Evolutionary conservation across 139 green algal species (phyloP), one percentile per base, ranked within the genome.

Genomic region (Chlamydomonas schloesseri): DNA sequence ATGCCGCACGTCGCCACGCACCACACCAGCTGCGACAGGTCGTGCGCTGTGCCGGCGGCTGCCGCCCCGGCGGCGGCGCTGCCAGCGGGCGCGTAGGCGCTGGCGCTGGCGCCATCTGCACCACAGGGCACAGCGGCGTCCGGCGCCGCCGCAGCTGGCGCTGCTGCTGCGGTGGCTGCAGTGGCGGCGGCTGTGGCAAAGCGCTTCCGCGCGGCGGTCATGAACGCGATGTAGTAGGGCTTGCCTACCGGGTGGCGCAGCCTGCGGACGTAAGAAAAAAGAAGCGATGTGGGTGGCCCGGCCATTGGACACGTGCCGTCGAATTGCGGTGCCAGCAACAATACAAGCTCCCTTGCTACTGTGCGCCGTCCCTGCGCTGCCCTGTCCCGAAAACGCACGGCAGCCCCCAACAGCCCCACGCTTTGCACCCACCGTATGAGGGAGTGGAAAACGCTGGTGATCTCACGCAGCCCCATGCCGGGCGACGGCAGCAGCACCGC

Each of bases 11-110:
- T 34, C 2, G 81, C 69, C 5, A 76, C 69, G 34, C 46, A 34
- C 68, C 69, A 87, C 0, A 79, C 6, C 34, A 87, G 70, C 69
- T 50, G 53, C n/a, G 81, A 23, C 81, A 87, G n/a, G 81, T 79
- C 81, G 2, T 72, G 69, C 6, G 53, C 81, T 10, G 11, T 73
- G 68, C 72, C 81, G 68, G 69, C 31, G 58, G 73, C 60, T 2
- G 24, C 60, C 18, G 24, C 60, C 3, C 9, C 60, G 20, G 14
- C 58, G 21, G 58, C n/a, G n/a, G n/a, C n/a, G 58, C 58, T 29
- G 4, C 4, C 21, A 13, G 18, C 18, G 5, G 58, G 58, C 58
- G 58, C 58, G 58, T 17, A 13, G 58, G 58, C 9, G 21, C 20
- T 17, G 58, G 58, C 18, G 58, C 58, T 28, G 15, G 28, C 15